Conservation (phyloP, 2,329 filamentous ascomycete species). For the Aureobasidium sp. region DNA sequence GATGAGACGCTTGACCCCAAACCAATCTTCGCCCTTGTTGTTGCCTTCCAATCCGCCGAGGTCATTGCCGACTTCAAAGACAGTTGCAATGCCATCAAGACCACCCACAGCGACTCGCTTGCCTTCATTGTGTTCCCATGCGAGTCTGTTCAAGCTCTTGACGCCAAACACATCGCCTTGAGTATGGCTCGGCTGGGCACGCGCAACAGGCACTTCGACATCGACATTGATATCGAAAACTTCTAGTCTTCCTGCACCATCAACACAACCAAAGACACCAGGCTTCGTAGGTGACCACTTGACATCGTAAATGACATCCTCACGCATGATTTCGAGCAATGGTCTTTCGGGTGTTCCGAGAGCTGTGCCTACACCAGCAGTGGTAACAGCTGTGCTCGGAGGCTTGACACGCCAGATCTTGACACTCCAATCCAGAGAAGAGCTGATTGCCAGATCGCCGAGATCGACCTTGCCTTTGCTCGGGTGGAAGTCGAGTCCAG, state of each 20-base stretch:
- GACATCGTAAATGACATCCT: slow-evolving; percentile 95
- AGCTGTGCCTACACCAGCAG: slow-evolving; percentile 8
- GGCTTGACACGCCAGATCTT: slow-evolving; percentile 93
- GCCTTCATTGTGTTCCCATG: slow-evolving; percentile 88
- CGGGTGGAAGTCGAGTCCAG: slow-evolving; percentile 93
- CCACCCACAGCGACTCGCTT: slow-evolving; percentile 82
- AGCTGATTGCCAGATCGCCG: slow-evolving; percentile 85
- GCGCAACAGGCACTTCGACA: slow-evolving; percentile 82
- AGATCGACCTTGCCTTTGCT: slow-evolving; percentile 87
- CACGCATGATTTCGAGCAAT: slow-evolving; percentile 80
- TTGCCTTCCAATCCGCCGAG: slow-evolving; percentile 77
- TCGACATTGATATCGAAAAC: slow-evolving; percentile 92
- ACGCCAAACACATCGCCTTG: slow-evolving; percentile 32
- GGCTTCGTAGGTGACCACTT: slow-evolving; percentile 93
- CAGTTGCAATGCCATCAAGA: slow-evolving; percentile 78
- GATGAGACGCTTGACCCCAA: slow-evolving; percentile 82
- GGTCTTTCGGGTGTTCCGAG: slow-evolving; percentile 52
- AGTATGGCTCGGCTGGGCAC: slow-evolving; percentile 42
- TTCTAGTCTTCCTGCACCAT: slow-evolving; percentile 85
- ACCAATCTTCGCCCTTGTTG: slow-evolving; percentile 77
- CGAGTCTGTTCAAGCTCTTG: slow-evolving; percentile 85
- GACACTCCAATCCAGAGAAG: slow-evolving; percentile 91
- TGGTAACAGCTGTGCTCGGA: slow-evolving; percentile 33
- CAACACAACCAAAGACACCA: slow-evolving; percentile 88
- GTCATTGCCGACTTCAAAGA: slow-evolving; percentile 83